Evolutionary conservation across 768 basidiomycete species (phyloP).

Genomic region (Suillus discolor): DNA sequence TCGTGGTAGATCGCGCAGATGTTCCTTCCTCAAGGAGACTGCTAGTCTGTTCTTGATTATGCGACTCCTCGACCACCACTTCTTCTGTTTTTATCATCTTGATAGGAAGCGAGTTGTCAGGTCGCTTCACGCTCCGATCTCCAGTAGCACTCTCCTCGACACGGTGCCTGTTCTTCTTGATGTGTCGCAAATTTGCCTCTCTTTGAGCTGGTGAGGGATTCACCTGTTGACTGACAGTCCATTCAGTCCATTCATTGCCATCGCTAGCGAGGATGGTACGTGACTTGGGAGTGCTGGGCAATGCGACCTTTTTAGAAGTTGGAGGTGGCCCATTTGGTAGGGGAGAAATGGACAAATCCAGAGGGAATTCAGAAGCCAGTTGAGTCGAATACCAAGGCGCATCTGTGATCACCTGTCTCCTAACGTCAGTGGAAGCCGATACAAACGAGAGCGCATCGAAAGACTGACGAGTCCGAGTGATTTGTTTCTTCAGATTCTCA

Average conservation of each 20-base stretch:
- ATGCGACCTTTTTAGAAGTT: slow-evolving; percentile 12
- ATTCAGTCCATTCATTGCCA: slow-evolving; percentile 14
- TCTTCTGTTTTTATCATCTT: slow-evolving; percentile 27
- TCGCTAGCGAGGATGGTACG: slow-evolving; percentile 22
- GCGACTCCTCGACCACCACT: slow-evolving; percentile 8
- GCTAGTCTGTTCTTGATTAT: slow-evolving; percentile 3
- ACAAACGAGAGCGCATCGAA: slow-evolving; percentile 11
- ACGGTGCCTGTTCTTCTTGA: slow-evolving; percentile 27
- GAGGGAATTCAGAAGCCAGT: slow-evolving; percentile 17
- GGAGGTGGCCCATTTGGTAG: background rate
- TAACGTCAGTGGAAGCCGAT: slow-evolving; percentile 16
- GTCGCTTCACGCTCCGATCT: slow-evolving; percentile 29
- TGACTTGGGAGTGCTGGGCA: slow-evolving; percentile 26
- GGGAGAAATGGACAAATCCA: slow-evolving; percentile 7
- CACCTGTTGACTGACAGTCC: slow-evolving; percentile 24
- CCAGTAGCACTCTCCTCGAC: slow-evolving; percentile 29
- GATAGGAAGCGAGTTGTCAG: background rate
- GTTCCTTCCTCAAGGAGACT: slow-evolving; percentile 1
- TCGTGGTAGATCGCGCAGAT: background rate
- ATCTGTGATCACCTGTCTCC: slow-evolving; percentile 14
- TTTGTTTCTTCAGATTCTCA: slow-evolving; percentile 17
- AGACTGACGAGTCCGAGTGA: background rate
- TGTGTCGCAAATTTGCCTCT: slow-evolving; percentile 33
- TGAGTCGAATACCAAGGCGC: slow-evolving; percentile 13
- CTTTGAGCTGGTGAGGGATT: slow-evolving; percentile 28